Base-by-base conservation (phyloP, 1,284 basidiomycete genomes). In the Mrakiaceae sp. region DNA sequence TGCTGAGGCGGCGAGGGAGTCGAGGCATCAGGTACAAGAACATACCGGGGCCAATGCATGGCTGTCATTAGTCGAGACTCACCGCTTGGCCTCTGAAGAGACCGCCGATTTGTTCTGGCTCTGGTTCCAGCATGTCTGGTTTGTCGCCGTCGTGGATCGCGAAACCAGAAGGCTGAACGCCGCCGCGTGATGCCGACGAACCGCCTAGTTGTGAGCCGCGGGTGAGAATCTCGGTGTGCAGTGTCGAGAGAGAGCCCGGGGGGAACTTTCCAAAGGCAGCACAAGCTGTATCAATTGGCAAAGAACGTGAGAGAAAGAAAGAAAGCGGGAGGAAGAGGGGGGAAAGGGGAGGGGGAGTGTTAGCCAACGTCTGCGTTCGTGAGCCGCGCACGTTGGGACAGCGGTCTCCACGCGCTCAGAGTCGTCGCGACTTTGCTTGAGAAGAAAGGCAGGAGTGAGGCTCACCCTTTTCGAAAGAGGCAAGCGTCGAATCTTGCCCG, bases 261-360 rank as follows among this genome's bases (percentile, higher is more conserved):
- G 87, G 81, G 73, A 94, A 93, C 78, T 90, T 88, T 73, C 90
- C 90, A 77, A 95, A 95, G 44, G 85, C 80, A 66, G 81, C 82
- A 58, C 88, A 86, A 69, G 90, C 90, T 85, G 71, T 63, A 67
- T 69, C 69, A 47, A 10, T 55, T 11, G 10, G 53, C 9, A 27
- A 55, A 16, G 53, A 55, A 10, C 47, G 60, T 46, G 44, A 44
- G 54, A 8, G 2, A 27, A 8, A 9, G 27, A 56, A 40, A 8
- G 54, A 42, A 5, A 14, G n/a, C 39, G 8, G 8, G 14, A 42
- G 3, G 9, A n/a, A 56, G 50, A 64, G 48, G 39, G 49, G 7
- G 47, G 56, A 49, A 7, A 60, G 50, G 42, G 58, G 46, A 62
- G 55, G 64, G 66, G 68, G 56, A 66, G 54, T 6, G 52, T 27